Conservation (phyloP, 352 stramenopile species). For the Blastocystis sp. region DNA sequence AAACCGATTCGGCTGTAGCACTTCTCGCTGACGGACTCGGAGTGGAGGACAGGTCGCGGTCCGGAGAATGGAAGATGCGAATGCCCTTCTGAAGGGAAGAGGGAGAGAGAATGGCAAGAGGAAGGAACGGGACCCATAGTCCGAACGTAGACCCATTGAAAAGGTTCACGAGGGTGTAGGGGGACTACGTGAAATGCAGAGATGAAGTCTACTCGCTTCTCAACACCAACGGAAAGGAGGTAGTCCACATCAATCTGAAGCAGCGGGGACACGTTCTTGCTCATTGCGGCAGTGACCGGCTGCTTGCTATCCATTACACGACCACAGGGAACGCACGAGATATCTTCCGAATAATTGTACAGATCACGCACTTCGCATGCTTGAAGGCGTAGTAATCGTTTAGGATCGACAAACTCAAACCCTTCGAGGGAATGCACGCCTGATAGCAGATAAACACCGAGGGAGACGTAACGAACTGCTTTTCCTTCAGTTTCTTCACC, state of each 20-base stretch:
- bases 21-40: conserved; percentile 6
- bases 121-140: conserved; percentile 50
- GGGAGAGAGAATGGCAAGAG: not conserved
- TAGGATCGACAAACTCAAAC: conserved; percentile 10
- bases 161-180: conserved; percentile 33
- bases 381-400: conserved; percentile 29
- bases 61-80: not conserved
- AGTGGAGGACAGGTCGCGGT: not conserved
- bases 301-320: not conserved
- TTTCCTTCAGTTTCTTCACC: not conserved
- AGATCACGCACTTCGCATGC: conserved; percentile 44
- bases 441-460: conserved; percentile 15
- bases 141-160: conserved; percentile 25
- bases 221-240: not conserved
- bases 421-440: conserved; percentile 37
- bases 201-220: not conserved
- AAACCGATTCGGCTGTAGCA: conserved; percentile 72
- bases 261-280: conserved; percentile 11
- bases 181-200: not conserved
- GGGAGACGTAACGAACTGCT: not conserved
- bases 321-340: not conserved
- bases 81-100: conserved; percentile 50
- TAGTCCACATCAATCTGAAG: conserved; percentile 12
- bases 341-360: conserved; percentile 12
- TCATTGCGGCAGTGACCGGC: conserved; percentile 7